These are phyloP conservation scores for Aspergillus terreus DNA, from an alignment of 2,329 filamentous ascomycete species.

Conservation along the genomic window DNA sequence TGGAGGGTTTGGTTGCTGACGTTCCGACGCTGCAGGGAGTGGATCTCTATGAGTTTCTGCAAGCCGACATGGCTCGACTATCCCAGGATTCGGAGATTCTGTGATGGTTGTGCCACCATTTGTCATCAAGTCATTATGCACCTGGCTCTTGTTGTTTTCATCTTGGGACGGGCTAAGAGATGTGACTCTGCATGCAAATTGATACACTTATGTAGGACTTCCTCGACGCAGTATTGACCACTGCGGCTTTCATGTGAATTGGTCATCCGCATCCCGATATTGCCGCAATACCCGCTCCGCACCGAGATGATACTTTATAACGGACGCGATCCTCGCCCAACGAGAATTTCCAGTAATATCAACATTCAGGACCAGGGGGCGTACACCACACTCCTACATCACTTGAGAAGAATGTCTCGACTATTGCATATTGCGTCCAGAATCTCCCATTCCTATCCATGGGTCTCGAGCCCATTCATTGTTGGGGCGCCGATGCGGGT, in stretches of 20 bases:
- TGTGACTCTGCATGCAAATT: no score
- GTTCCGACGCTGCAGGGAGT: conserved; percentile 38
- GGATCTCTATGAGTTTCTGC: conserved; percentile 30
- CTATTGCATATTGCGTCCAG: not conserved
- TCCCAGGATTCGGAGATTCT: not conserved
- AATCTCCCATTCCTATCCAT: conserved; percentile 48
- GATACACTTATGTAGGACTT: no score
- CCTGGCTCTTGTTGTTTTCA: no score
- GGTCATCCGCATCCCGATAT: not conserved
- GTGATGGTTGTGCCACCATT: no score
- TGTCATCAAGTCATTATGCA: no score
- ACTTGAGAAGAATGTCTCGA: no score
- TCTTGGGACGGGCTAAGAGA: no score
- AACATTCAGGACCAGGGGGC: not conserved
- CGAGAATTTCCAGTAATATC: no score
- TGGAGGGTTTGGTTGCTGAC: conserved; percentile 40
- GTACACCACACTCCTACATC: no score
- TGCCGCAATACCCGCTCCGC: conserved; percentile 3
- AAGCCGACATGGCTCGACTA: conserved; percentile 19
- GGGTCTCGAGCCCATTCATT: conserved; percentile 59
- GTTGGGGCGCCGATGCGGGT: conserved; percentile 68
- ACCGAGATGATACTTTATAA: not conserved
- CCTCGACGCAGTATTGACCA: no score
- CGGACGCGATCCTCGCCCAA: no score
- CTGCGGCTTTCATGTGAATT: not conserved